Conservation (phyloP, 106 monocot species). For the Dioscorea alata region DNA sequence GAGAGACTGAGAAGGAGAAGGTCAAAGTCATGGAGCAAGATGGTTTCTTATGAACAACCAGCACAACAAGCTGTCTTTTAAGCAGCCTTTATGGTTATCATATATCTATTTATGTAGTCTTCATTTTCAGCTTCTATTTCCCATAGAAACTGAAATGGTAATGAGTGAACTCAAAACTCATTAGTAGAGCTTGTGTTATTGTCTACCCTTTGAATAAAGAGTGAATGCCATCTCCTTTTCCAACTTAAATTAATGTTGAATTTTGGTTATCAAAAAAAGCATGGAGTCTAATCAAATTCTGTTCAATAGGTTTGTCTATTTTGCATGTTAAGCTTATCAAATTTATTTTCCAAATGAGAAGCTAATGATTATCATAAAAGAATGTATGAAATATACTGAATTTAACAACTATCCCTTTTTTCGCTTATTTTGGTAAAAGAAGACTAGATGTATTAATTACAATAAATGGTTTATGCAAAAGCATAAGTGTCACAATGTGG, state of each 20-base stretch:
- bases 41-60: not conserved
- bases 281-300: not conserved
- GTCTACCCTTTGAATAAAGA: too few relatives aligned
- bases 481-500: too few relatives aligned
- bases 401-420: too few relatives aligned
- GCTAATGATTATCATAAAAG: too few relatives aligned
- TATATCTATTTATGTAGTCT: not conserved
- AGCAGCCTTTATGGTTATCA: not conserved
- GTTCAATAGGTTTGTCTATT: not conserved
- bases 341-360: not conserved
- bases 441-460: too few relatives aligned
- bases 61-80: not conserved
- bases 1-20: constrained; percentile 50
- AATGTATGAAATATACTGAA: too few relatives aligned
- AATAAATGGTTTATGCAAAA: too few relatives aligned
- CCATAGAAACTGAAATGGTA: not conserved
- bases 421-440: too few relatives aligned
- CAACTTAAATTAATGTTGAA: too few relatives aligned
- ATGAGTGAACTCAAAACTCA: not conserved
- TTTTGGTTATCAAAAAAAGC: too few relatives aligned
- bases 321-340: not conserved
- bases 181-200: too few relatives aligned
- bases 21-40: constrained; percentile 18
- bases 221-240: too few relatives aligned
- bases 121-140: not conserved